Evolutionary conservation across 139 green algal genomes (phyloP), one percentile per base, ranked within the genome.

Genomic region (Raphidocelis subcapitata): DNA sequence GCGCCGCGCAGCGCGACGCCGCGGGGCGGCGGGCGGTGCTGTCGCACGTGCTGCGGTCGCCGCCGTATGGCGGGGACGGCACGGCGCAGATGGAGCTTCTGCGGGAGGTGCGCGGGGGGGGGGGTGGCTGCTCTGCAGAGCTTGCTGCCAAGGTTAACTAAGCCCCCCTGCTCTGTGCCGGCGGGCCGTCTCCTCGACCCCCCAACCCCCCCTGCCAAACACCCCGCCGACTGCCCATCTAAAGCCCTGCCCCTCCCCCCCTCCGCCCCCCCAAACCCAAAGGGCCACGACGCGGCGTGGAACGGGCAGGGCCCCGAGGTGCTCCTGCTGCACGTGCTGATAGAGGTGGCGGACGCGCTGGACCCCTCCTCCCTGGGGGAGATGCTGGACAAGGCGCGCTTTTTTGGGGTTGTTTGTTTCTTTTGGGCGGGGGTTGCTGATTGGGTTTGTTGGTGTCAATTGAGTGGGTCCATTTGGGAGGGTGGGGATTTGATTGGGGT

Each of bases 291-390:
- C 5, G 59, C 59, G 14, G 69, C 69, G 26, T 76, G 69, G 69
- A 37, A 37, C 44, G 59, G 59, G n/a, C 69, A 76, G 33, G 69
- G 69, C 18, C 69, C 69, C 32, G 69, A 76, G 46, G 69, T 77
- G 35, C 44, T 77, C 44, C 47, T 77, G 61, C n/a, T 77, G 46
- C 60, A 77, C 41, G 46, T 77, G 29, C 29, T 69, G 29, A 29
- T 77, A 44, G 60, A 70, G 60, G 23, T 77, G 47, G 47, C 57
- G 16, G 46, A 64, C 26, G 60, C 55, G 46, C 37, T 77, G 28
- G n/a, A 37, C 46, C 60, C 46, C 21, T 52, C 69, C 14, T 18
- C 16, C 18, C 15, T 67, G 24, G 54, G 5, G 54, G 12, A 29
- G 54, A 29, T 29, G 54, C 54, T 61, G 24, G 54, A 20, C 12